Evolutionary conservation across 2,329 filamentous ascomycete genomes (phyloP).

Genomic region (Apiospora aurea): DNA sequence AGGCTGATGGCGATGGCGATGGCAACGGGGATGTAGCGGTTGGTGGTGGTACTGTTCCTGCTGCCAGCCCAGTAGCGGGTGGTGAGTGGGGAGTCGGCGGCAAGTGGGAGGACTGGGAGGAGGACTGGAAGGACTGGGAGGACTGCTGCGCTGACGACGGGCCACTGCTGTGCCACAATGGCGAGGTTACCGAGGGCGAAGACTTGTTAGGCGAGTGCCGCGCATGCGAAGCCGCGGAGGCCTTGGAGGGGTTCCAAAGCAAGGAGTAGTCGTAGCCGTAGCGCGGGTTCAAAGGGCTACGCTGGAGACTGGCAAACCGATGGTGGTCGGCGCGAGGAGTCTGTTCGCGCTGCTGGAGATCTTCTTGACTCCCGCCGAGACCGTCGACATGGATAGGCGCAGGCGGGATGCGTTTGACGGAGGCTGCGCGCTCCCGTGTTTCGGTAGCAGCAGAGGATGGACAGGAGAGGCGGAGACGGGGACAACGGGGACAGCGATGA

Average conservation of each 20-base stretch:
- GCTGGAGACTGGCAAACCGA: slow-evolving; percentile 4
- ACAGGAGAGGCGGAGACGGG: not conserved
- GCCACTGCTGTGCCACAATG: slow-evolving; percentile 12
- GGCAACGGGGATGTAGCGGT: slow-evolving; percentile 8
- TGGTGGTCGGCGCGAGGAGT: not conserved
- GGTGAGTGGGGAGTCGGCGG: slow-evolving; percentile 21
- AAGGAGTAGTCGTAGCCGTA: slow-evolving; percentile 20
- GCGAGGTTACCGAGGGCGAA: slow-evolving; percentile 15
- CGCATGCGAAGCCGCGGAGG: not conserved
- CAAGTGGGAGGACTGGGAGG: slow-evolving; percentile 1
- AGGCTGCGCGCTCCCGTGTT: slow-evolving; percentile 14
- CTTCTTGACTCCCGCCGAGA: slow-evolving; percentile 20
- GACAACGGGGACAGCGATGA: not conserved
- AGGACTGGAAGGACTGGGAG: not conserved
- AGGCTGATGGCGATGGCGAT: slow-evolving; percentile 7
- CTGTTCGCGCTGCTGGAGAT: not conserved
- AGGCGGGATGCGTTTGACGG: slow-evolving; percentile 18
- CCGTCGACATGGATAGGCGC: slow-evolving; percentile 20
- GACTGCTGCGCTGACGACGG: slow-evolving; percentile 7
- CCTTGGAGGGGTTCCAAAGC: slow-evolving; percentile 17
- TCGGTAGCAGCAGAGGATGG: slow-evolving; percentile 5
- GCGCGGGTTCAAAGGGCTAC: slow-evolving; percentile 8
- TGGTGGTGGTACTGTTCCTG: slow-evolving; percentile 15
- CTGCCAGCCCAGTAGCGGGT: slow-evolving; percentile 11
- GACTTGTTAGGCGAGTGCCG: slow-evolving; percentile 20